Evolutionary conservation across 352 stramenopile species (phyloP).

Genomic region (Thalassiosira exigua): DNA sequence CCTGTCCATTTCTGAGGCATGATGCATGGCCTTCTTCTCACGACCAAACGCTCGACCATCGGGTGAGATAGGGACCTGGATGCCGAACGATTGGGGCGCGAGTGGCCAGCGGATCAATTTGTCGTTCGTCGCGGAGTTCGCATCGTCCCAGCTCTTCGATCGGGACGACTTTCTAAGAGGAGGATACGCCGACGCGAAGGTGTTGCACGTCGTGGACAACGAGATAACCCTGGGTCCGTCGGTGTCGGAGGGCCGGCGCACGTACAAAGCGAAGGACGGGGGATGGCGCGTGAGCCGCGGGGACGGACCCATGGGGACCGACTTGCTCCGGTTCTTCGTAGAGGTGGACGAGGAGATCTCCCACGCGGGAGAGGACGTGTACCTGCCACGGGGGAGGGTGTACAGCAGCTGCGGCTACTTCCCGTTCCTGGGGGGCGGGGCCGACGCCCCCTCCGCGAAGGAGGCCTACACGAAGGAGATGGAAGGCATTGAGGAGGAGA

Average conservation of each 20-base stretch:
- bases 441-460: constrained; percentile 24
- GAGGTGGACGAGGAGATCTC: constrained; percentile 66
- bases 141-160: constrained; percentile 58
- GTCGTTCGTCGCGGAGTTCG: constrained; percentile 68
- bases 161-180: constrained; percentile 70
- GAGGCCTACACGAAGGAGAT: constrained; percentile 62
- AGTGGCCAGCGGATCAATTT: constrained; percentile 63
- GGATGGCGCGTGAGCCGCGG: constrained; percentile 63
- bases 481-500: constrained; percentile 49
- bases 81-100: constrained; percentile 70
- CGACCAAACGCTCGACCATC: no score
- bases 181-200: constrained; percentile 52
- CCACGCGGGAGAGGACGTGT: constrained; percentile 59
- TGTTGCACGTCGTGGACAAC: constrained; percentile 55
- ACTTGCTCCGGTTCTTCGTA: constrained; percentile 75
- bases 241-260: constrained; percentile 48
- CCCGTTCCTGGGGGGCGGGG: constrained; percentile 32
- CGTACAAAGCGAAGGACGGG: constrained; percentile 48
- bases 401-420: constrained; percentile 82
- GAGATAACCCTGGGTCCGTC: constrained; percentile 46
- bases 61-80: no score
- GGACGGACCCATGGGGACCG: constrained; percentile 64
- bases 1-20: no score
- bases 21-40: no score
- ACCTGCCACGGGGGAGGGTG: constrained; percentile 66